phyloP scores from a whole-genome alignment of 768 basidiomycete species.

The Cytidiella melzeri region DNA sequence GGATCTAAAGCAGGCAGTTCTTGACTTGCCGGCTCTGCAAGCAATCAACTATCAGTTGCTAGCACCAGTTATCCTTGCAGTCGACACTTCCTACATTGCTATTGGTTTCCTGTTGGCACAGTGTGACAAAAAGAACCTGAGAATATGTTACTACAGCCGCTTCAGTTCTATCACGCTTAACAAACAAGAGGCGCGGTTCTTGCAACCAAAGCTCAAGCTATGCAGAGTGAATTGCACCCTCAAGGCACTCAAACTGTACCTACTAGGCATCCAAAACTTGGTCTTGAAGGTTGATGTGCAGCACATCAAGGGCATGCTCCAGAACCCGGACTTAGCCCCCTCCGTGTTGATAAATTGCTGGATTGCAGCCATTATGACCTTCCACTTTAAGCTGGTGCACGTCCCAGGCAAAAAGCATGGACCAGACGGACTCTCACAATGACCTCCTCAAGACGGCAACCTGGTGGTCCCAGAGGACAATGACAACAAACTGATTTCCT shows the following conservation, averaged over 20 bases:
- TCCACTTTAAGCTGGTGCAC: constrained; percentile 32
- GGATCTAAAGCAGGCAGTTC: constrained; percentile 23
- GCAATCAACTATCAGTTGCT: constrained; percentile 28
- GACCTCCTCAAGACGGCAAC: no score
- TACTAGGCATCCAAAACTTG: constrained; percentile 27
- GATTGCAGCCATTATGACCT: no score
- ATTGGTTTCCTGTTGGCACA: constrained; percentile 36
- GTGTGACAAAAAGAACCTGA: constrained; percentile 12
- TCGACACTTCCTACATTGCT: constrained; percentile 31
- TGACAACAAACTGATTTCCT: no score
- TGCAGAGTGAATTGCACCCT: constrained; percentile 22
- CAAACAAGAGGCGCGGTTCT: constrained; percentile 19
- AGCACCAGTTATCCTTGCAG: constrained; percentile 27
- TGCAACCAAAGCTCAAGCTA: constrained; percentile 24
- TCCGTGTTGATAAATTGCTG: no score
- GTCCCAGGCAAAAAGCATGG: constrained; percentile 31
- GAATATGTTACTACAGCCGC: constrained; percentile 22
- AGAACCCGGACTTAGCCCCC: no score
- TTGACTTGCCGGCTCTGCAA: constrained; percentile 22
- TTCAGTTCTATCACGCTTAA: constrained; percentile 29
- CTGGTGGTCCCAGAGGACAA: no score
- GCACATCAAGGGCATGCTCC: no score
- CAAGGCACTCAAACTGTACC: constrained; percentile 15
- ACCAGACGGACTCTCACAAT: constrained; percentile 34
- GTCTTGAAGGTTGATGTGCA: constrained; percentile 34